Percentiles rank a stretch among this genome's conserved stretches.
These are phyloP conservation scores for Fusarium hainanense DNA, from an alignment of 2,329 filamentous ascomycete species.

Conservation along the genomic window DNA sequence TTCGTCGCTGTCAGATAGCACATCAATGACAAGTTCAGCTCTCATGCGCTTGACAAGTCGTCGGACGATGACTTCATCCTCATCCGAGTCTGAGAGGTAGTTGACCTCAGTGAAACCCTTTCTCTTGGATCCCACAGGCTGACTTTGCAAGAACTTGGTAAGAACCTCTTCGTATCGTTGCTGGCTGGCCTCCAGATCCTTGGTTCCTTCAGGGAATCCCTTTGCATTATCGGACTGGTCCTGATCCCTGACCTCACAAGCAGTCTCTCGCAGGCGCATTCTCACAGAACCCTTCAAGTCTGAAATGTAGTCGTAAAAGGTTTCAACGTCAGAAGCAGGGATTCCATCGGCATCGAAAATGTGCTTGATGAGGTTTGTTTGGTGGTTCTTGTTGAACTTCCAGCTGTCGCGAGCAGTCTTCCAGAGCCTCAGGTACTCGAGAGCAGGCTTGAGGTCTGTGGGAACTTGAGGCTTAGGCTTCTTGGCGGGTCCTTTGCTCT, in stretches of 20 bases:
- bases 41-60: slow-evolving; percentile 72
- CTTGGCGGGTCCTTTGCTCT: slow-evolving; percentile 54
- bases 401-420: slow-evolving; percentile 75
- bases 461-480: slow-evolving; percentile 53
- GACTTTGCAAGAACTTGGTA: slow-evolving; percentile 56
- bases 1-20: slow-evolving; percentile 63
- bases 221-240: slow-evolving; percentile 63
- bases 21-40: slow-evolving; percentile 67
- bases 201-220: slow-evolving; percentile 62
- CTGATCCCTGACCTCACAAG: slow-evolving; percentile 68
- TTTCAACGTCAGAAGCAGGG: slow-evolving; percentile 73
- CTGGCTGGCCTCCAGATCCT: slow-evolving; percentile 61
- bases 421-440: slow-evolving; percentile 83
- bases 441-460: slow-evolving; percentile 68
- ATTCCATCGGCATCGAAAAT: slow-evolving; percentile 78
- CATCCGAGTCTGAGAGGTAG: slow-evolving; percentile 61
- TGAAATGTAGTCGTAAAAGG: slow-evolving; percentile 80
- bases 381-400: slow-evolving; percentile 98
- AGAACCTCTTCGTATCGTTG: slow-evolving; percentile 67
- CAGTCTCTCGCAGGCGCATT: slow-evolving; percentile 73
- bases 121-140: slow-evolving; percentile 54
- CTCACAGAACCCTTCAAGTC: slow-evolving; percentile 82
- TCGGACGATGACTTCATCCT: slow-evolving; percentile 62
- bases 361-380: slow-evolving; percentile 86
- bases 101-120: slow-evolving; percentile 66